Evolutionary conservation across 2,329 filamentous ascomycete species (phyloP), one percentile per base, ranked within the genome.

Genomic region (Penicillium nordicum): DNA sequence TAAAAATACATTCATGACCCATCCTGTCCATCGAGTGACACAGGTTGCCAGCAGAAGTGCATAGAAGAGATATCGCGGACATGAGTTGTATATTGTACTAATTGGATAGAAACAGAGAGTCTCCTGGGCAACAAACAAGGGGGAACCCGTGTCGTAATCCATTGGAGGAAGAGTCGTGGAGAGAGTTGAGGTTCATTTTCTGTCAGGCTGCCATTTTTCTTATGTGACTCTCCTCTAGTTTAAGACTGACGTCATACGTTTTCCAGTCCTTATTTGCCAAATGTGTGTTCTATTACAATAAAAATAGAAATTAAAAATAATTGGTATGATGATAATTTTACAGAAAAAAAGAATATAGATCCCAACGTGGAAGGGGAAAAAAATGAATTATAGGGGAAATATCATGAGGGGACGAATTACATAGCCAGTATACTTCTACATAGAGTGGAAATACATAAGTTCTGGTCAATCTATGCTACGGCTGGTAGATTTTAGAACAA

Each of bases 1-100:
- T 2, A 72, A 56, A 18, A 72, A 69, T 8, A 71, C 67, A 38
- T 72, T 58, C 1, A 65, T 63, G 0, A 72, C 52, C 70, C 70
- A 72, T 38, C 67, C 68, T 3, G 67, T 68, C 67, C 69, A 69
- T 7, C 67, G 57, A 5, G 69, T 67, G 3, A 69, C 43, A 41
- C 67, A 70, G 12, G 58, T 67, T 8, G 66, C 65, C 1, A 68
- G 46, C 5, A 72, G 59, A 10, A 72, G 62, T 1, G 60, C 67
- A 30, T 72, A 72, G 60, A 70, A 72, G 4, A 72, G 64, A 38
- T 72, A 72, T 36, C 70, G 63, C 4, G 70, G 70, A 49, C 70
- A 72, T 5, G 63, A 62, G 29, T 69, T 66, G 44, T 72, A 72
- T 27, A 70, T 59, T 3, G 70, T 72, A 61, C 69, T 72, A 44